A percentile compares a stretch with the other conserved stretches of the same genome.
phyloP scores from a whole-genome alignment of 2,329 filamentous ascomycete species.

The Sphaerulina populicola region DNA sequence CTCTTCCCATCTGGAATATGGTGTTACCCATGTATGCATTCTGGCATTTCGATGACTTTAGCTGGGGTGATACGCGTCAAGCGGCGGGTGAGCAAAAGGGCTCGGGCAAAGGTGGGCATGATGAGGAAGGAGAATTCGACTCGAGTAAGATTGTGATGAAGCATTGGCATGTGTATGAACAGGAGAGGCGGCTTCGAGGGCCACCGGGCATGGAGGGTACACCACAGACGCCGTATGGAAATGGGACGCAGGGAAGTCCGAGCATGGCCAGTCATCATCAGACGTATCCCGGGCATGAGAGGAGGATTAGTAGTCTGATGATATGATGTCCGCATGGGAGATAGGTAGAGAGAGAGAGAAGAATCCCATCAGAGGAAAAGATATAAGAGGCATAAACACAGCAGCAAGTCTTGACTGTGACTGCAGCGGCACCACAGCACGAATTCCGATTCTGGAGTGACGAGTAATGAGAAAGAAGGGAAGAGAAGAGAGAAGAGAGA shows the following conservation, averaged over 20 bases:
- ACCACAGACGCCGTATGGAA: slow-evolving; percentile 9
- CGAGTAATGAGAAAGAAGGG: too few relatives aligned
- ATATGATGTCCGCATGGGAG: slow-evolving; percentile 4
- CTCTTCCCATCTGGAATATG: slow-evolving; percentile 96
- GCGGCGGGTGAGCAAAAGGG: slow-evolving; percentile 85
- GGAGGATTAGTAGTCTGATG: slow-evolving; percentile 20
- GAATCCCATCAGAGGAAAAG: too few relatives aligned
- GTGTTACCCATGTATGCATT: slow-evolving; percentile 87
- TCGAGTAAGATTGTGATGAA: slow-evolving; percentile 99
- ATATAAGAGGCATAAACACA: too few relatives aligned
- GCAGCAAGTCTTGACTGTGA: too few relatives aligned
- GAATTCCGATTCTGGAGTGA: too few relatives aligned
- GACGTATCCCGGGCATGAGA: slow-evolving; percentile 20
- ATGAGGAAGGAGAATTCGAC: slow-evolving; percentile 91
- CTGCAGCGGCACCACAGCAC: too few relatives aligned
- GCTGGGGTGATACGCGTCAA: slow-evolving; percentile 96
- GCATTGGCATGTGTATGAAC: slow-evolving; percentile 94
- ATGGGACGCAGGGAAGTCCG: slow-evolving; percentile 13
- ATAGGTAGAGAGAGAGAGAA: too few relatives aligned
- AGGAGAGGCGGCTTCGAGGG: slow-evolving; percentile 36
- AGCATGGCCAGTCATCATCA: slow-evolving; percentile 6
- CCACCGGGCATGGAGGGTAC: slow-evolving; percentile 14
- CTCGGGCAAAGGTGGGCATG: slow-evolving; percentile 52
- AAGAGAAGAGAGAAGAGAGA: too few relatives aligned
- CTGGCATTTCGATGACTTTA: slow-evolving; percentile 99